Conservation (phyloP, 768 basidiomycete genomes). For the Tulasnella sp. region DNA sequence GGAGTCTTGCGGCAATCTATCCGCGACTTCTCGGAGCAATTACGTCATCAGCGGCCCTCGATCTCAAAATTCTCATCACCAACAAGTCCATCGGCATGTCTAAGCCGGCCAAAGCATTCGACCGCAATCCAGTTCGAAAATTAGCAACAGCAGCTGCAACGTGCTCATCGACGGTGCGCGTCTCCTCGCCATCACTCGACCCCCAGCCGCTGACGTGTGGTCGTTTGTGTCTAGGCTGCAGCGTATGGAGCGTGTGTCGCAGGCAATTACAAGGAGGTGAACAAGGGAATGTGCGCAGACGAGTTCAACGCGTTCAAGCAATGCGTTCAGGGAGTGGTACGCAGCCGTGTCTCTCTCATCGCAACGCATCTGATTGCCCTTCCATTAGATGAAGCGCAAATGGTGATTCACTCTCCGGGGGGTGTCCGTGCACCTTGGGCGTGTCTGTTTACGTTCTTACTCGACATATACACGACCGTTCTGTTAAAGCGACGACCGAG, state of each 20-base stretch:
- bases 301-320: slow-evolving; percentile 84
- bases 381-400: slow-evolving; percentile 58
- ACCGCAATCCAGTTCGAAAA: slow-evolving; percentile 31
- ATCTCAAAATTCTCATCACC: background rate
- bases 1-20: too few species aligned
- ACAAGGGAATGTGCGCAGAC: slow-evolving; percentile 77
- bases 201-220: background rate
- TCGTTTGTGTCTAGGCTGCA: slow-evolving; percentile 54
- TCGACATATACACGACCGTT: too few species aligned
- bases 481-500: too few species aligned
- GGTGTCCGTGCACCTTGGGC: too few species aligned
- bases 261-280: slow-evolving; percentile 79
- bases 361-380: background rate
- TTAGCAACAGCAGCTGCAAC: slow-evolving; percentile 32
- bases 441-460: too few species aligned
- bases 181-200: too few species aligned
- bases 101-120: slow-evolving; percentile 31
- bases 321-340: slow-evolving; percentile 79
- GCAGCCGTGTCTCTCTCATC: slow-evolving; percentile 41
- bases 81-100: background rate
- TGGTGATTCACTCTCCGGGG: slow-evolving; percentile 45
- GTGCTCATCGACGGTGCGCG: slow-evolving; percentile 27
- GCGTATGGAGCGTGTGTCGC: slow-evolving; percentile 89
- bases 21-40: background rate
- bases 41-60: background rate